Conservation (phyloP, 345 rosid species). For the Cardiospermum halicacabum region DNA sequence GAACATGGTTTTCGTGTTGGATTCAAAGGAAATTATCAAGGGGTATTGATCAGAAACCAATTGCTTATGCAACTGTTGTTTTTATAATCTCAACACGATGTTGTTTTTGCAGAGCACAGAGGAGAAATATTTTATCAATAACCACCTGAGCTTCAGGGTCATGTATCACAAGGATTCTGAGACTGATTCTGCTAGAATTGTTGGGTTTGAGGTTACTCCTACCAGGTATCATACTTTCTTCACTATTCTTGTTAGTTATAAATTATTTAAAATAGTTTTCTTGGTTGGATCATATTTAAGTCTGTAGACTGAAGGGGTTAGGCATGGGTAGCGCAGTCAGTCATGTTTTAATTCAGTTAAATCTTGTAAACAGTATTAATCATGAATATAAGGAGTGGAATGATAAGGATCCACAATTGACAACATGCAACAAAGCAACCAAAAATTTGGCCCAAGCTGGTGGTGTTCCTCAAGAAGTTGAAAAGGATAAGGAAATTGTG, state of each 20-base stretch:
- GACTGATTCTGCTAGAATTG: slow-evolving; percentile 85
- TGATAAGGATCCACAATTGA: slow-evolving; percentile 72
- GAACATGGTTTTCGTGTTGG: slow-evolving; percentile 97
- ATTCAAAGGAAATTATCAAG: slow-evolving; percentile 89
- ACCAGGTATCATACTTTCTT: slow-evolving; percentile 50
- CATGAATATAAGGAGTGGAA: slow-evolving; percentile 96
- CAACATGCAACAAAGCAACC: slow-evolving; percentile 90
- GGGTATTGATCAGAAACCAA: slow-evolving; percentile 44
- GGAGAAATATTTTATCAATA: slow-evolving; percentile 89
- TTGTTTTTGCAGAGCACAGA: slow-evolving; percentile 74
- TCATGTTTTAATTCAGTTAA: neutral
- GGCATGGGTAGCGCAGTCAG: no score
- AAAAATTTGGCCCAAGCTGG: slow-evolving; percentile 81
- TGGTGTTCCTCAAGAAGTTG: slow-evolving; percentile 90
- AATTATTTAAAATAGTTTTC: neutral
- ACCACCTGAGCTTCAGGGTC: slow-evolving; percentile 92
- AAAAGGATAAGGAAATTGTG: slow-evolving; percentile 60
- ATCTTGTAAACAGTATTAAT: slow-evolving; percentile 56
- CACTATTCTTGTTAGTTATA: slow-evolving; percentile 1
- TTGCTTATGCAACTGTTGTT: slow-evolving; percentile 2
- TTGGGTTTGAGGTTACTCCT: slow-evolving; percentile 94
- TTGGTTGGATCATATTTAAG: neutral
- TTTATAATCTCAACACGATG: slow-evolving; percentile 14
- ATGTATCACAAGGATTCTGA: slow-evolving; percentile 86
- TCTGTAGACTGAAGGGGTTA: neutral